phyloP scores from a whole-genome alignment of 805 yeast species.

The Monosporozyma solicola region DNA sequence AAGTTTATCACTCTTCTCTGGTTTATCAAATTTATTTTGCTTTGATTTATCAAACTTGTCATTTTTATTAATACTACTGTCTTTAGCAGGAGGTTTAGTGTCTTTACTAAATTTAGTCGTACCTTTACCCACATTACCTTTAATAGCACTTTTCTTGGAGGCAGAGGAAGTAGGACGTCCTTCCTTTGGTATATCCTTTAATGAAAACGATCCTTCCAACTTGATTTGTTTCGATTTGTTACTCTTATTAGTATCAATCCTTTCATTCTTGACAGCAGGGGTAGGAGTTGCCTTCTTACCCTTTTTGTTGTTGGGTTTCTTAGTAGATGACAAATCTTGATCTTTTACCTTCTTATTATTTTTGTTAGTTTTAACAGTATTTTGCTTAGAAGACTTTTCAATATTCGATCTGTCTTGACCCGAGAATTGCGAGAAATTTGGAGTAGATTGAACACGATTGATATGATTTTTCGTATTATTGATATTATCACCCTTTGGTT shows the following conservation, averaged over 20 bases:
- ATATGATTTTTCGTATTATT: not conserved
- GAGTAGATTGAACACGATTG: not conserved
- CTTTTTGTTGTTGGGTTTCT: not conserved
- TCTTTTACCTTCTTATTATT: not conserved
- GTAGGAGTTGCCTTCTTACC: not conserved
- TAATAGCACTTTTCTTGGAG: not conserved
- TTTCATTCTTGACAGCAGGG: not conserved
- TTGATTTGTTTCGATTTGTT: not conserved
- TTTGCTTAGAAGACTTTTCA: not conserved
- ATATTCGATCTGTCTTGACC: not conserved
- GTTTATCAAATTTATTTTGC: not conserved
- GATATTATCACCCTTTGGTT: not conserved
- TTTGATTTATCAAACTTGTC: not conserved
- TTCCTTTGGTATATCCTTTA: not conserved
- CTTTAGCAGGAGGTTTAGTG: not conserved
- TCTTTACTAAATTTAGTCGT: not conserved
- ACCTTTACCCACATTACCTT: not conserved
- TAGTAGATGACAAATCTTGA: not conserved
- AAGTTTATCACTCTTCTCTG: not conserved
- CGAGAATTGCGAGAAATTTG: not conserved
- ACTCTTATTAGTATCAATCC: not conserved
- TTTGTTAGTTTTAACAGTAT: not conserved
- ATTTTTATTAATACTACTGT: not conserved
- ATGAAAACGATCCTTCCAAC: not conserved
- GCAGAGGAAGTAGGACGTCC: not conserved